Conservation (phyloP, 495 filamentous ascomycete genomes). For the Aspergillus asperescens region DNA sequence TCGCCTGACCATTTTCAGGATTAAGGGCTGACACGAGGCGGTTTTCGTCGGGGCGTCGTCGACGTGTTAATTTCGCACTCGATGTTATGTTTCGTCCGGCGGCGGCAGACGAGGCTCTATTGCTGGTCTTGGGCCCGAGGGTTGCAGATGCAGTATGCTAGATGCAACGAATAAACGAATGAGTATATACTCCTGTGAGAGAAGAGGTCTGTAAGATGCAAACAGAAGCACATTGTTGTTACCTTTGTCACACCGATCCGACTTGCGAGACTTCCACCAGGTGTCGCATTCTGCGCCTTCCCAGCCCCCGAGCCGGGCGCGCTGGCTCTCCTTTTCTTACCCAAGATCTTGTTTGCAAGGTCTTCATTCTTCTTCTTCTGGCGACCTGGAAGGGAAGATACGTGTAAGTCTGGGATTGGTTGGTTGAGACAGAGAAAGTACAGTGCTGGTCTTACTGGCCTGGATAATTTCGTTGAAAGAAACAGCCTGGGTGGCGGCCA, state of each 20-base stretch:
- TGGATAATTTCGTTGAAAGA: constrained; percentile 65
- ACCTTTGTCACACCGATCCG: constrained; percentile 73
- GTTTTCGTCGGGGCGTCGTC: constrained; percentile 35
- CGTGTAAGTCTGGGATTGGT: constrained; percentile 7
- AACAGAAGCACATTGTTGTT: constrained; percentile 7
- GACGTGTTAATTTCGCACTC: constrained; percentile 25
- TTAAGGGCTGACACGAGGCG: constrained; percentile 35
- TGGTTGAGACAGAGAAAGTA: not conserved
- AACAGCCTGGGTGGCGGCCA: constrained; percentile 47
- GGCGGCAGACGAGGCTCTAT: constrained; percentile 18
- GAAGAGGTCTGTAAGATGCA: not conserved
- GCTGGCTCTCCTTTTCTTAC: constrained; percentile 56
- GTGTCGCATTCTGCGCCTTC: constrained; percentile 44
- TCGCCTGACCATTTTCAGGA: constrained; percentile 25
- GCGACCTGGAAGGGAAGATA: constrained; percentile 45
- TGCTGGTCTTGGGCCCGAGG: constrained; percentile 31
- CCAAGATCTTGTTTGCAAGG: constrained; percentile 67
- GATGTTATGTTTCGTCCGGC: constrained; percentile 22
- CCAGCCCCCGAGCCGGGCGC: constrained; percentile 46
- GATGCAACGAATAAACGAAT: constrained; percentile 1
- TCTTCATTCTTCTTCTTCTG: constrained; percentile 64
- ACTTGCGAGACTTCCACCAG: constrained; percentile 57
- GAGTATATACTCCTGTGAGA: not conserved
- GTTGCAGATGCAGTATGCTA: constrained; percentile 43
- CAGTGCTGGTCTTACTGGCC: constrained; percentile 39